Evolutionary conservation across 345 rosid genomes (phyloP).

Genomic region (Eucalyptus erythrocorys): DNA sequence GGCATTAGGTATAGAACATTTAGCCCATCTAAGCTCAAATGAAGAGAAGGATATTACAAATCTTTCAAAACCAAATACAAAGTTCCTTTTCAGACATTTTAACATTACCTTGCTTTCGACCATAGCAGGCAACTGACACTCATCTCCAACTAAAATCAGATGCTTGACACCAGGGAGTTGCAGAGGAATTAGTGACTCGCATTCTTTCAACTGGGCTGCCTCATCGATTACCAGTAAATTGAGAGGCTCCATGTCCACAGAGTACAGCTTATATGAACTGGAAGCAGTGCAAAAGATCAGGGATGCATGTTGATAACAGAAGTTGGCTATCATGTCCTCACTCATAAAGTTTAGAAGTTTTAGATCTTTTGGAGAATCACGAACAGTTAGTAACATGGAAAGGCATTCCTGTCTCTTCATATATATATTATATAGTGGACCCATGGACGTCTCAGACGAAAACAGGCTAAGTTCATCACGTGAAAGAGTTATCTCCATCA

Average conservation of each 20-base stretch:
- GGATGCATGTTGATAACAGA: constrained; percentile 21
- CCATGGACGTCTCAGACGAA: background rate
- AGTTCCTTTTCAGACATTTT: background rate
- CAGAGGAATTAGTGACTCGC: constrained; percentile 41
- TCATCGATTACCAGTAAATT: constrained; percentile 41
- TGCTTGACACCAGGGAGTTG: constrained; percentile 24
- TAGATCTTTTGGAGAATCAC: background rate
- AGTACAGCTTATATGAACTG: constrained; percentile 16
- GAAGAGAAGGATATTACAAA: background rate
- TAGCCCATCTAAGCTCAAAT: background rate
- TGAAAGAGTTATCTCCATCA: constrained; percentile 8
- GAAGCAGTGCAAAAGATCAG: constrained; percentile 34
- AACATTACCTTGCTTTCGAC: constrained; percentile 29
- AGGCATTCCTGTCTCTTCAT: constrained; percentile 12
- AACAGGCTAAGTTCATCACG: background rate
- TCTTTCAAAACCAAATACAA: background rate
- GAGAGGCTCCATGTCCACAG: constrained; percentile 5
- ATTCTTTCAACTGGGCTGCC: constrained; percentile 55
- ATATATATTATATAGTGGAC: background rate
- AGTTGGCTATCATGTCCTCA: background rate
- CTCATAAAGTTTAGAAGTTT: constrained; percentile 6
- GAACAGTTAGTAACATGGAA: background rate
- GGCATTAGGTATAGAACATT: background rate
- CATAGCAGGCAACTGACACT: constrained; percentile 35
- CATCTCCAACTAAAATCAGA: constrained; percentile 38